phyloP scores from a whole-genome alignment of 768 basidiomycete genomes.

The Amanita brunnescens region DNA sequence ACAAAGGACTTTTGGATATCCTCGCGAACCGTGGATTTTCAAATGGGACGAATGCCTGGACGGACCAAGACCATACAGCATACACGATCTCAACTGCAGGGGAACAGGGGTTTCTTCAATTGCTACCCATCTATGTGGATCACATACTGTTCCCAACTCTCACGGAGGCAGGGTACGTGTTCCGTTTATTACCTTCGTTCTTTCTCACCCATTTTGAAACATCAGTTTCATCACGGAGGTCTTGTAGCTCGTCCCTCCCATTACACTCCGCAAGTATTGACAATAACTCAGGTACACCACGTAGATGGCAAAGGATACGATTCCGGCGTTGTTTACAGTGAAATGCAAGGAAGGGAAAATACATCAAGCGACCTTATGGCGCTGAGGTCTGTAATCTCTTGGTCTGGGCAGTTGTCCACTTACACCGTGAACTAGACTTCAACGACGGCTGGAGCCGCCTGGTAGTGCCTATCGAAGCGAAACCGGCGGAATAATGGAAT shows the following conservation, averaged over 20 bases:
- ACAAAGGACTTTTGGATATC: constrained; percentile 92
- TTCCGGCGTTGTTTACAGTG: constrained; percentile 93
- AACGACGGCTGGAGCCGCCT: constrained; percentile 71
- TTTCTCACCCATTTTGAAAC: constrained; percentile 8
- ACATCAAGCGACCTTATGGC: constrained; percentile 88
- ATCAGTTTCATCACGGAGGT: constrained; percentile 53
- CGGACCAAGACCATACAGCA: constrained; percentile 89
- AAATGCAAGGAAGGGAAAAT: constrained; percentile 96
- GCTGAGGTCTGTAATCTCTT: constrained; percentile 45
- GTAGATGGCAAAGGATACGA: constrained; percentile 86
- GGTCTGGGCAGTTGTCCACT: not conserved
- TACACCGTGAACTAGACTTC: constrained; percentile 40
- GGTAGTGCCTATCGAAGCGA: constrained; percentile 91
- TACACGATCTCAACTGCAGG: constrained; percentile 97
- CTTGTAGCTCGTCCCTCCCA: constrained; percentile 12
- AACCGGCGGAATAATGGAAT: constrained; percentile 94
- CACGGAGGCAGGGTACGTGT: constrained; percentile 70
- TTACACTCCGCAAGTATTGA: constrained; percentile 2
- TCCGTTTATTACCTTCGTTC: not conserved
- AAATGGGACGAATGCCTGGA: constrained; percentile 94
- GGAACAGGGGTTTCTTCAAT: constrained; percentile 80
- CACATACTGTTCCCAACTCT: constrained; percentile 96
- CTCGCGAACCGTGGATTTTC: constrained; percentile 93
- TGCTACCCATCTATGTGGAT: constrained; percentile 86
- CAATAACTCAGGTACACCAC: constrained; percentile 69